Percentiles rank a stretch among this genome's conserved stretches.
Evolutionary conservation across 441 rosid genomes (phyloP).

Genomic region (Mallotus repandus): DNA sequence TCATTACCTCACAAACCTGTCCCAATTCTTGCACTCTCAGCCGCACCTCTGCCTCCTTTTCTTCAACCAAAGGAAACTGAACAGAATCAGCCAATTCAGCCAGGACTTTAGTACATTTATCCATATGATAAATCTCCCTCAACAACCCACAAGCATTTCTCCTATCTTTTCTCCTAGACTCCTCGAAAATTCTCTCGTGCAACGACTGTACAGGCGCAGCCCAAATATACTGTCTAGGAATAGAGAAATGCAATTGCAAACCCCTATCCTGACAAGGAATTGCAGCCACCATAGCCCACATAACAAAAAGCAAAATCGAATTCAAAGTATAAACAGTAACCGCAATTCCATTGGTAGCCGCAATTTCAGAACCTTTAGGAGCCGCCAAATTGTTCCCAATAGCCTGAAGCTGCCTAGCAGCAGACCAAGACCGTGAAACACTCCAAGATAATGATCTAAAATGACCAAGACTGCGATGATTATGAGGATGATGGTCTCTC

Average conservation of each 20-base stretch:
- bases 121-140: constrained; percentile 77
- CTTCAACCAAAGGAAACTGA: constrained; percentile 64
- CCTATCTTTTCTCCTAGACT: constrained; percentile 75
- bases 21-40: constrained; percentile 57
- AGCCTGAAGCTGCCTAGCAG: constrained; percentile 84
- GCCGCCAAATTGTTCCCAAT: constrained; percentile 63
- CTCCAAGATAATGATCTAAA: constrained; percentile 88
- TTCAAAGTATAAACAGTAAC: constrained; percentile 65
- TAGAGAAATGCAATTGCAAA: constrained; percentile 68
- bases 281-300: constrained; percentile 93
- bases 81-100: constrained; percentile 64
- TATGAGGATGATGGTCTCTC: constrained; percentile 36
- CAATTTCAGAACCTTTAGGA: constrained; percentile 55
- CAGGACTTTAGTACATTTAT: constrained; percentile 57
- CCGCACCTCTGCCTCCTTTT: constrained; percentile 58
- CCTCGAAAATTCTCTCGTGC: constrained; percentile 78
- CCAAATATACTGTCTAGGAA: constrained; percentile 69
- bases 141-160: constrained; percentile 74
- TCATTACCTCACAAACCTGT: constrained; percentile 45
- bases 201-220: constrained; percentile 50
- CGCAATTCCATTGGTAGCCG: constrained; percentile 58
- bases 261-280: constrained; percentile 96
- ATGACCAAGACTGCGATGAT: constrained; percentile 45
- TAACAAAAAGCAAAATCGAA: constrained; percentile 64
- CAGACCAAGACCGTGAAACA: constrained; percentile 95